phyloP scores from a whole-genome alignment of 2,329 filamentous ascomycete species.

The Diaporthe helianthi region DNA sequence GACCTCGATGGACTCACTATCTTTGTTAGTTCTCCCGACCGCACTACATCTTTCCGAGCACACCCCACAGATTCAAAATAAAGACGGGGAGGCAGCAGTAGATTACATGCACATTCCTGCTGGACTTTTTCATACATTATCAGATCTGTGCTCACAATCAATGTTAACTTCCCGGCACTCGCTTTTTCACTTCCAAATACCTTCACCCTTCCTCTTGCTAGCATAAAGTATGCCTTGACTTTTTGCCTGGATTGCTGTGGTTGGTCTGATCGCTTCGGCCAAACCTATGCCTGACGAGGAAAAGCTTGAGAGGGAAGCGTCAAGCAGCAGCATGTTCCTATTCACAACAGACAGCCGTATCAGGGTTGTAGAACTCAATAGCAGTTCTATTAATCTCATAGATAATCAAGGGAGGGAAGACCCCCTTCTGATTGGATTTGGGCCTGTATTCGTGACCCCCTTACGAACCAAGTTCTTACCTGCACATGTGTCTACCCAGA shows the following conservation, averaged over 20 bases:
- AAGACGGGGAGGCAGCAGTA: neutral
- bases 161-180: neutral
- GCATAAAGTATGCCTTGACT: neutral
- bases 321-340: neutral
- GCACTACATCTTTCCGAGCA: neutral
- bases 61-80: neutral
- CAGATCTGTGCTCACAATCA: neutral
- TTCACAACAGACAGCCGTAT: neutral
- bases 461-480: neutral
- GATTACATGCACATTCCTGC: neutral
- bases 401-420: neutral
- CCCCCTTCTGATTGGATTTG: slow-evolving; percentile 37
- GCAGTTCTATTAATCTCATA: neutral
- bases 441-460: slow-evolving; percentile 42
- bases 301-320: neutral
- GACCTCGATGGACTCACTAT: neutral
- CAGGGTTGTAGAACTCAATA: neutral
- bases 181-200: neutral
- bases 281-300: neutral
- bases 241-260: neutral
- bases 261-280: neutral
- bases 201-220: neutral
- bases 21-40: neutral
- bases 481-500: too few species aligned
- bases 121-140: too few species aligned